phyloP scores from a whole-genome alignment of 2,329 filamentous ascomycete genomes.

The Penicillium sclerotigenum region DNA sequence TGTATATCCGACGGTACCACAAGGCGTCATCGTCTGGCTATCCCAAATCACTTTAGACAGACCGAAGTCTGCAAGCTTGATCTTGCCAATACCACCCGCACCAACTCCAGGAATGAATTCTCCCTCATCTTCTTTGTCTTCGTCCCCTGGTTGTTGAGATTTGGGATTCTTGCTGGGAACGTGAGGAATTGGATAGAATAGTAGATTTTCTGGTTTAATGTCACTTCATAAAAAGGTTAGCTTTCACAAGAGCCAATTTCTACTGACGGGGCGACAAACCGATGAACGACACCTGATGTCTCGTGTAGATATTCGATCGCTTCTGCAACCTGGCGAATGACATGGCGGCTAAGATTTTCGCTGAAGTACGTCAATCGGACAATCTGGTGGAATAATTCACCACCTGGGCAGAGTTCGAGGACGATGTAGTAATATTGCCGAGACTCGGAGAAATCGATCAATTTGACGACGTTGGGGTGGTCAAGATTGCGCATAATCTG shows the following conservation, averaged over 20 bases:
- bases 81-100: conserved; percentile 83
- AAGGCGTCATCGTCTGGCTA: conserved; percentile 97
- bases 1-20: conserved; percentile 95
- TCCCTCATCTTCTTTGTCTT: conserved; percentile 95
- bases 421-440: conserved; percentile 97
- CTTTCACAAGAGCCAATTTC: not conserved
- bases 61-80: conserved; percentile 98
- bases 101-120: conserved; percentile 82
- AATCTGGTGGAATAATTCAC: conserved; percentile 97
- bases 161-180: conserved; percentile 76
- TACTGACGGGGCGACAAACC: conserved; percentile 56
- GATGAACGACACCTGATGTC: conserved; percentile 91
- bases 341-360: conserved; percentile 88
- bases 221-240: conserved; percentile 25
- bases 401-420: conserved; percentile 88
- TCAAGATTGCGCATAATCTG: conserved; percentile 97
- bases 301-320: conserved; percentile 93
- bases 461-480: conserved; percentile 91
- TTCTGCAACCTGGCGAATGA: conserved; percentile 92
- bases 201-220: conserved; percentile 96
- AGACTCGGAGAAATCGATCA: conserved; percentile 91
- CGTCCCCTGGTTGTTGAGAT: conserved; percentile 80
- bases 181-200: conserved; percentile 84
- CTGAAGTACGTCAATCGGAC: conserved; percentile 98
- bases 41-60: conserved; percentile 98